A percentile compares a stretch with the other conserved stretches of the same genome.
Conservation (phyloP, 1,284 basidiomycete genomes). For the Pseudomicrostroma phylloplanum region DNA sequence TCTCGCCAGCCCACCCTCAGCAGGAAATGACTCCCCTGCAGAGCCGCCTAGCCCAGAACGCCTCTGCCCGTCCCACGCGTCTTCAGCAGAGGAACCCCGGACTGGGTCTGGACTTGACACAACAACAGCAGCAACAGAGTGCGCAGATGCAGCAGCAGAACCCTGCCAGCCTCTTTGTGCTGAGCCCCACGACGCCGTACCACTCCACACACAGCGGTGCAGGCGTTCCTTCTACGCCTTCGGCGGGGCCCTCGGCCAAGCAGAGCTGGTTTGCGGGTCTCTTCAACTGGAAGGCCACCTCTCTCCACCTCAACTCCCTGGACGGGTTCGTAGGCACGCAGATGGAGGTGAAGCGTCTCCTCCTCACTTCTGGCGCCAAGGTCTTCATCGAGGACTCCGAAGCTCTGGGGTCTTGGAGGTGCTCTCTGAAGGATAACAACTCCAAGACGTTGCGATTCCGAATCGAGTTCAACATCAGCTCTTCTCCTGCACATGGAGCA, state of each 20-base stretch:
- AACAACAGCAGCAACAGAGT: slow-evolving; percentile 1
- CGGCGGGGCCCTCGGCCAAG: slow-evolving; percentile 50
- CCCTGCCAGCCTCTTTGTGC: neutral
- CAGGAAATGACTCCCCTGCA: slow-evolving; percentile 6
- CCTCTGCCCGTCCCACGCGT: slow-evolving; percentile 16
- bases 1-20: neutral
- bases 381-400: slow-evolving; percentile 61
- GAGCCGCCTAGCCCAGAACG: slow-evolving; percentile 6
- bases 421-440: slow-evolving; percentile 23
- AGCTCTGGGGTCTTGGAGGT: slow-evolving; percentile 36
- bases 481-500: slow-evolving; percentile 4
- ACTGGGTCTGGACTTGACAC: slow-evolving; percentile 28
- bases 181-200: neutral
- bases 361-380: slow-evolving; percentile 64
- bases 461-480: slow-evolving; percentile 43
- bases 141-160: neutral
- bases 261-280: slow-evolving; percentile 81
- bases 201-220: neutral
- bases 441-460: slow-evolving; percentile 45
- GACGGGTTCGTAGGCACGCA: slow-evolving; percentile 62
- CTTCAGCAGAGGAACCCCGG: slow-evolving; percentile 37
- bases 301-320: slow-evolving; percentile 53
- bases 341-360: slow-evolving; percentile 61
- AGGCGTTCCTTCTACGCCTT: neutral
- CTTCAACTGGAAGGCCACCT: slow-evolving; percentile 74